phyloP scores from a whole-genome alignment of 1,284 basidiomycete species.

The Lignosus rhinocerotis region DNA sequence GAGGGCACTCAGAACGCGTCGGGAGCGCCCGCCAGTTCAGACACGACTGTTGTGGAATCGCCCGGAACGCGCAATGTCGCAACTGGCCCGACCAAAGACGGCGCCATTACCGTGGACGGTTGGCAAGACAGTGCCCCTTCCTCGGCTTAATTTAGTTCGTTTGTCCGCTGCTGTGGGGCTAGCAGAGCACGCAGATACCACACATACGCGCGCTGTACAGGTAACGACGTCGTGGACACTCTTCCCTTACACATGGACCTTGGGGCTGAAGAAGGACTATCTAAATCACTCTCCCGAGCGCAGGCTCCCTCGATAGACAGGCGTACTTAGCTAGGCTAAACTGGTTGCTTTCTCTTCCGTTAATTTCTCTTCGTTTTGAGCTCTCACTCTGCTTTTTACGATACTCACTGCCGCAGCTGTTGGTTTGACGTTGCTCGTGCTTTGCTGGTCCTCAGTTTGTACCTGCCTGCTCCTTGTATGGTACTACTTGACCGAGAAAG shows the following conservation, averaged over 20 bases:
- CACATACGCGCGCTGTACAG: not conserved
- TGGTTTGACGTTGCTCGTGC: not conserved
- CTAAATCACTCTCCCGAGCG: not conserved
- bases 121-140: conserved; percentile 17
- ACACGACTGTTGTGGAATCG: conserved; percentile 23
- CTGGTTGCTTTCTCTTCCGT: not conserved
- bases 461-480: not conserved
- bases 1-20: not conserved
- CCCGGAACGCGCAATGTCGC: conserved; percentile 38
- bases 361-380: not conserved
- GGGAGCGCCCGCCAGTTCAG: conserved; percentile 17
- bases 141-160: conserved; percentile 4
- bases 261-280: not conserved
- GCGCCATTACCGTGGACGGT: conserved; percentile 34
- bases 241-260: not conserved
- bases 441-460: not conserved
- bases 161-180: not conserved
- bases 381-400: not conserved
- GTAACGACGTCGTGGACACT: conserved; percentile 1
- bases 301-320: not conserved
- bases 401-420: not conserved
- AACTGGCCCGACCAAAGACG: conserved; percentile 43
- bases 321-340: not conserved
- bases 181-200: not conserved
- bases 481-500: conserved; percentile 15